Base-by-base conservation (phyloP, 768 basidiomycete species). In the Boletus rex-veris region DNA sequence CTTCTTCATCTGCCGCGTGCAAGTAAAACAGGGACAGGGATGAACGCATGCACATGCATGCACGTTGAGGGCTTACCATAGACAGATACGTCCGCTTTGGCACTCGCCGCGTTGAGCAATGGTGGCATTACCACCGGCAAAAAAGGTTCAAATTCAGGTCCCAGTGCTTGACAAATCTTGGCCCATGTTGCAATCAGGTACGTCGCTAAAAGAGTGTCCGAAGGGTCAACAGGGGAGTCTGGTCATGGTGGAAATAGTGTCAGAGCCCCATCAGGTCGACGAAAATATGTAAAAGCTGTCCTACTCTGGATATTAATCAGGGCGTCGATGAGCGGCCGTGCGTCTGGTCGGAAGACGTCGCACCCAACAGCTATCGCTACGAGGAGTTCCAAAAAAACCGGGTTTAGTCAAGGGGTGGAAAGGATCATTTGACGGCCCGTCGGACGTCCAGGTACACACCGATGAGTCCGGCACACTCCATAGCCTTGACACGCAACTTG, bases 391-490 rank as follows among this genome's bases (percentile, higher is more conserved):
- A 28, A 28, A 4, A 21, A 21, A 21, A 30, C 39, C 8, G 30
- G 31, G 56, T 39, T 40, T 9, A 31, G 21, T 42, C 35, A n/a
- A 21, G 21, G 36, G 42, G 28, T 7, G 28, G 12, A 9, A 7
- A 5, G 31, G 9, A 30, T 35, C 14, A n/a, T 39, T 19, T n/a
- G 24, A 28, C 44, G 14, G 14, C 5, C 21, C n/a, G 18, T 45
- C 37, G 16, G n/a, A 33, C 16, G 12, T 42, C 33, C 42, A 52
- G 58, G 41, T 21, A 69, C 81, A 16, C 38, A 92, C 92, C 92
- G 55, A 92, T 87, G 19, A 92, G 74, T 8, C 89, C 89, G 0
- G 90, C 91, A 67, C 92, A 93, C 65, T 95, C 92, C 89, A 96
- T 93, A 1, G 90, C 90, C 64, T 93, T 91, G 38, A 84, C 80